A percentile compares a stretch with the other conserved stretches of the same genome.
Conservation (phyloP, 2,329 filamentous ascomycete species). For the Penicillium expansum region DNA sequence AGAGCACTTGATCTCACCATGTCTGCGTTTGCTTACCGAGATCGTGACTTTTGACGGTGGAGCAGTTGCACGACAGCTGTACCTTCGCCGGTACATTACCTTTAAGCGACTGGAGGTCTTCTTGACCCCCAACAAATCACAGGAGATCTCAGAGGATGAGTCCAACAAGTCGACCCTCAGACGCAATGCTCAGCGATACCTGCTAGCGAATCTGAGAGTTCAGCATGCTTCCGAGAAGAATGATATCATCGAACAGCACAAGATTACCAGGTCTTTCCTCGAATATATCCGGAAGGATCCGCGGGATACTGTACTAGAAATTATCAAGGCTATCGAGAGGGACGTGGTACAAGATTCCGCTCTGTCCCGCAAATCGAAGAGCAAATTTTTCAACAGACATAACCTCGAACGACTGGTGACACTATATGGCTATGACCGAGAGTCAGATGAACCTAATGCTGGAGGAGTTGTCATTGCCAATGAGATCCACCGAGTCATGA, state of each 20-base stretch:
- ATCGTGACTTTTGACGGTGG: slow-evolving; percentile 85
- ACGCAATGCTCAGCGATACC: slow-evolving; percentile 76
- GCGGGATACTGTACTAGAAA: slow-evolving; percentile 69
- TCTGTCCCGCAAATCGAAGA: slow-evolving; percentile 71
- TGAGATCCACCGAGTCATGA: slow-evolving; percentile 71
- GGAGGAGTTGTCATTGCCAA: slow-evolving; percentile 59
- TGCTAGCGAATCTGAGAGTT: slow-evolving; percentile 75
- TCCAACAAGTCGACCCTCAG: slow-evolving; percentile 72
- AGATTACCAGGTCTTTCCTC: slow-evolving; percentile 68
- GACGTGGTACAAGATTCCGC: slow-evolving; percentile 72
- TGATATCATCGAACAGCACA: slow-evolving; percentile 74
- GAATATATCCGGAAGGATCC: slow-evolving; percentile 76
- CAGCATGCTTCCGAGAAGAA: slow-evolving; percentile 73
- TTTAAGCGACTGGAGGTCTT: slow-evolving; percentile 79
- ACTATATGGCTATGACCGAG: slow-evolving; percentile 59
- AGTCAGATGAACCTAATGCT: slow-evolving; percentile 45
- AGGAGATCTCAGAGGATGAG: slow-evolving; percentile 61
- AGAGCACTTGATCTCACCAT: slow-evolving; percentile 84
- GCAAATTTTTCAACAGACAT: slow-evolving; percentile 69
- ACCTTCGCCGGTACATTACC: slow-evolving; percentile 72
- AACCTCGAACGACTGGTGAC: slow-evolving; percentile 69
- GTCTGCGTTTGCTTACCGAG: slow-evolving; percentile 79
- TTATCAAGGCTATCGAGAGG: slow-evolving; percentile 67
- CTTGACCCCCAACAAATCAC: slow-evolving; percentile 64
- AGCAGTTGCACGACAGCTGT: slow-evolving; percentile 71